A percentile compares a stretch with the other conserved stretches of the same genome.
Conservation (phyloP, 2,329 filamentous ascomycete species). For the Apiospora malaysiana region DNA sequence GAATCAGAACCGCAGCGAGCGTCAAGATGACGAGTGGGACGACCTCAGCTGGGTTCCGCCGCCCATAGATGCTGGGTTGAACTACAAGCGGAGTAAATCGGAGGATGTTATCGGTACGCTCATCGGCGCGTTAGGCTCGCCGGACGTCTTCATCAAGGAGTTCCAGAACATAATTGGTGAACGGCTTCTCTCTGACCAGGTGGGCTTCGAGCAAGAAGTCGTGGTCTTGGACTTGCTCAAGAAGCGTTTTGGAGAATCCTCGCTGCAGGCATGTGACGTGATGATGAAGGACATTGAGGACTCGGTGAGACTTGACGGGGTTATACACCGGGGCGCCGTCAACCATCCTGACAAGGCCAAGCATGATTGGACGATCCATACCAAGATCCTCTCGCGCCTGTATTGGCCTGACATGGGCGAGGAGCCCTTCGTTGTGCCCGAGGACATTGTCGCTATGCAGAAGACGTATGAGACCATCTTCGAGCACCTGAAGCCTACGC, state of each 20-base stretch:
- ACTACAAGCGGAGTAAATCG: constrained; percentile 87
- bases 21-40: constrained; percentile 74
- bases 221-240: constrained; percentile 88
- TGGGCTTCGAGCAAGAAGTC: constrained; percentile 77
- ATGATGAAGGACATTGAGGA: constrained; percentile 95
- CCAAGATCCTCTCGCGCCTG: constrained; percentile 87
- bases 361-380: constrained; percentile 61
- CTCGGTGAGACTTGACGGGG: constrained; percentile 74
- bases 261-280: constrained; percentile 92
- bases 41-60: constrained; percentile 95
- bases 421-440: constrained; percentile 70
- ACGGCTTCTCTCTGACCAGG: constrained; percentile 71
- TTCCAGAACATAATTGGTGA: constrained; percentile 90
- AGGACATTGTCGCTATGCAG: constrained; percentile 65
- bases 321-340: constrained; percentile 59
- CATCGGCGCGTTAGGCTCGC: constrained; percentile 84
- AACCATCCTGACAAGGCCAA: constrained; percentile 34
- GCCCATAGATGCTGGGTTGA: constrained; percentile 88
- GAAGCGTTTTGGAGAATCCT: constrained; percentile 82
- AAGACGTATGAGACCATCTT: constrained; percentile 76
- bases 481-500: constrained; percentile 77
- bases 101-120: constrained; percentile 93
- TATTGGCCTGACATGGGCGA: constrained; percentile 89
- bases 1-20: constrained; percentile 57
- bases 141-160: constrained; percentile 93